Evolutionary conservation across 495 filamentous ascomycete genomes (phyloP).

Genomic region (Podospora fimiseda): DNA sequence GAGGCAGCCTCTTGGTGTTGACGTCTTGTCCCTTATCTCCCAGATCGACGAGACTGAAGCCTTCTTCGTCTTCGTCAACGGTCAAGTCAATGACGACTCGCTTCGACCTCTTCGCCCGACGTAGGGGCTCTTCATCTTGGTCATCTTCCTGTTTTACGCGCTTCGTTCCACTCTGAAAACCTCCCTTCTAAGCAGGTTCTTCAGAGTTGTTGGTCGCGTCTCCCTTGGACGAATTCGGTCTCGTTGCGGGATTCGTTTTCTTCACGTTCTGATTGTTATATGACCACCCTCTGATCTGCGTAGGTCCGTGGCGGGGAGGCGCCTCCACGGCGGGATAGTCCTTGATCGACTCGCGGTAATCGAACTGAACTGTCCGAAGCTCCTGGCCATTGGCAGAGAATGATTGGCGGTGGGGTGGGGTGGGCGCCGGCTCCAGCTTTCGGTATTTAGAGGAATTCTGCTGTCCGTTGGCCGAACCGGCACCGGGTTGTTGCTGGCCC

Average conservation of each 20-base stretch:
- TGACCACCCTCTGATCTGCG: constrained; percentile 45
- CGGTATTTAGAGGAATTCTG: constrained; percentile 33
- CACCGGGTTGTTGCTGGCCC: constrained; percentile 22
- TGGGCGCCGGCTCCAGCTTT: constrained; percentile 43
- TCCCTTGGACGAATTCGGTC: background rate
- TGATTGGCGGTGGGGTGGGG: constrained; percentile 36
- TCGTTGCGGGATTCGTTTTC: constrained; percentile 19
- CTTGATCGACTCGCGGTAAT: constrained; percentile 42
- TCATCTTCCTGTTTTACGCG: background rate
- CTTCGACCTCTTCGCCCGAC: background rate
- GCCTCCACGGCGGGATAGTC: constrained; percentile 40
- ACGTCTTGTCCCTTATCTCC: background rate
- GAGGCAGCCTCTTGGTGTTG: background rate
- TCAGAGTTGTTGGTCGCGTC: background rate
- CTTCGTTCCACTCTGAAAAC: background rate
- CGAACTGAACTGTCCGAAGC: constrained; percentile 42
- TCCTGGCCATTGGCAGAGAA: constrained; percentile 36
- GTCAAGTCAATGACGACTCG: background rate
- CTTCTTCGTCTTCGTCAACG: background rate
- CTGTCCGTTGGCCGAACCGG: constrained; percentile 1
- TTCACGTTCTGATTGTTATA: constrained; percentile 29
- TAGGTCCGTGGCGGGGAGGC: constrained; percentile 39
- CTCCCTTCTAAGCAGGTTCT: constrained; percentile 1
- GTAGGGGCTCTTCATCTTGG: background rate
- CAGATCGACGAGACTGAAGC: background rate